These are phyloP conservation scores for Colletotrichum ledebouriae DNA, from an alignment of 2,329 filamentous ascomycete species.

Conservation along the genomic window DNA sequence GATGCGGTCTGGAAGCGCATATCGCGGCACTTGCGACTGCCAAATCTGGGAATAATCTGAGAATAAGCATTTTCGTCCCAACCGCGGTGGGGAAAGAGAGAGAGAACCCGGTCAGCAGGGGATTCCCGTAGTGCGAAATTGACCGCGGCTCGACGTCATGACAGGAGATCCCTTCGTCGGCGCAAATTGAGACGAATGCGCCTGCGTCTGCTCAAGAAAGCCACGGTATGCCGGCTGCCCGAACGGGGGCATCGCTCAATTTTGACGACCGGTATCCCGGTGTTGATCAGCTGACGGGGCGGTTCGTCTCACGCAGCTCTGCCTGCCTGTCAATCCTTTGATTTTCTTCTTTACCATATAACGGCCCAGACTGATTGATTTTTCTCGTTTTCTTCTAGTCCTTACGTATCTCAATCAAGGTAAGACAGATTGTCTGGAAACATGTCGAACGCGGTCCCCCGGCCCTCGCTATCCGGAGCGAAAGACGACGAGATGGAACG, in stretches of 20 bases:
- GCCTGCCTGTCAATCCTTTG: background rate
- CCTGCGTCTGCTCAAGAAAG: background rate
- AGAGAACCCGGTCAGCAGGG: constrained; percentile 6
- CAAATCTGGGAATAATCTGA: constrained; percentile 5
- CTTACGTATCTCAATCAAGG: background rate
- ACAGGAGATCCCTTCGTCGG: constrained; percentile 18
- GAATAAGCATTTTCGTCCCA: constrained; percentile 10
- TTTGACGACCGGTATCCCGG: constrained; percentile 2
- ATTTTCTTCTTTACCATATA: background rate
- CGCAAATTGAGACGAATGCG: constrained; percentile 23
- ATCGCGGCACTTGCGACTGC: background rate
- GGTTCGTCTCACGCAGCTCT: constrained; percentile 14
- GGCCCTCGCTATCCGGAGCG: background rate
- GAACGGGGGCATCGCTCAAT: constrained; percentile 10
- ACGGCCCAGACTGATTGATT: background rate
- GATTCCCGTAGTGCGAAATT: background rate
- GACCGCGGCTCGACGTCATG: constrained; percentile 12
- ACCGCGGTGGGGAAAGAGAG: background rate
- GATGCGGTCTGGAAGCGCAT: background rate
- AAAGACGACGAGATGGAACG: background rate
- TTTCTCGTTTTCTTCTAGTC: background rate
- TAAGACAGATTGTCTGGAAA: background rate
- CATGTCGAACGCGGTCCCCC: constrained; percentile 7
- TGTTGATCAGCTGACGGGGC: constrained; percentile 21
- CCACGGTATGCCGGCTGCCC: constrained; percentile 17